Conservation (phyloP, 2,329 filamentous ascomycete genomes). For the Penicillium frequentans region DNA sequence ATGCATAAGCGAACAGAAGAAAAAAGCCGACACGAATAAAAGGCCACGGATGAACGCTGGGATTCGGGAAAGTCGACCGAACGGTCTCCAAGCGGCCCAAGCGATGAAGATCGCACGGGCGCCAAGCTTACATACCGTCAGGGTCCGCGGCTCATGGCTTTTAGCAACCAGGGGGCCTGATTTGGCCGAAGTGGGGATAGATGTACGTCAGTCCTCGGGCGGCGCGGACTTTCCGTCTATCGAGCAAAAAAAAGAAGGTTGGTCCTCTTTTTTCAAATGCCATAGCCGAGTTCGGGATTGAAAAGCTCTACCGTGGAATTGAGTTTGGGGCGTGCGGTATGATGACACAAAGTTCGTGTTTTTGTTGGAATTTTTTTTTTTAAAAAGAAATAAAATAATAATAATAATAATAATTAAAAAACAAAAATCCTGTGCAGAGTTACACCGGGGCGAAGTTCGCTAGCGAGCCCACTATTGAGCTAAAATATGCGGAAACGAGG, state of each 20-base stretch:
- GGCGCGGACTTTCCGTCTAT: conserved; percentile 10
- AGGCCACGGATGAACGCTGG: conserved; percentile 3
- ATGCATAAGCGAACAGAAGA: neutral
- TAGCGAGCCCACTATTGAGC: neutral
- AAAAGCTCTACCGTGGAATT: neutral
- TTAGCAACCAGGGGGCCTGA: neutral
- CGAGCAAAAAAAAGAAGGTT: neutral
- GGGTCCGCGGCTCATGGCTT: conserved; percentile 20
- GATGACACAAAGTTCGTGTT: neutral
- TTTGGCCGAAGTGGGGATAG: conserved; percentile 3
- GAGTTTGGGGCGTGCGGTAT: neutral
- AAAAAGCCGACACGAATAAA: neutral
- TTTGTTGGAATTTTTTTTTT: neutral
- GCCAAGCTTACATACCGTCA: conserved; percentile 18
- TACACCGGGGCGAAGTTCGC: neutral
- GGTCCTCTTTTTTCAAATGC: neutral
- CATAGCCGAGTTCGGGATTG: neutral
- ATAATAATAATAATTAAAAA: neutral
- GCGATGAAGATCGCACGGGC: conserved; percentile 14
- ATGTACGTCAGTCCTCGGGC: conserved; percentile 16
- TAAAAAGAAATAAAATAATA: neutral
- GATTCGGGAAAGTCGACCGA: conserved; percentile 6
- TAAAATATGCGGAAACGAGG: neutral
- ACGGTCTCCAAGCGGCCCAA: conserved; percentile 7
- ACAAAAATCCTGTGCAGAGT: neutral